A percentile compares a stretch with the other conserved stretches of the same genome.
phyloP scores from a whole-genome alignment of 306 rosid genomes.

The Herpetospermum pedunculosum region DNA sequence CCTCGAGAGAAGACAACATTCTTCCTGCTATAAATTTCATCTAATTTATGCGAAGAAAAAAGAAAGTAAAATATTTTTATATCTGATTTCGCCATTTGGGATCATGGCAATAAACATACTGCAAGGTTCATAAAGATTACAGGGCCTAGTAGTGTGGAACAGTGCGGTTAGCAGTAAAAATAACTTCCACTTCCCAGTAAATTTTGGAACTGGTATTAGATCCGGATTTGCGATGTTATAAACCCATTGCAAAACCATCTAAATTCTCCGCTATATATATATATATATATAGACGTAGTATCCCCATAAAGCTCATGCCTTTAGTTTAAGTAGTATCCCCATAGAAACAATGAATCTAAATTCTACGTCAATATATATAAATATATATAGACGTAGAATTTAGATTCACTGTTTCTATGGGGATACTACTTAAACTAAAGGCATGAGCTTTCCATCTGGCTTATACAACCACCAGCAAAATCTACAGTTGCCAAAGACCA shows the following conservation, averaged over 20 bases:
- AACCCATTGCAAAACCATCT: background rate
- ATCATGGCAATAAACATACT: background rate
- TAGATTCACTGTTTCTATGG: background rate
- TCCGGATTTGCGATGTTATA: background rate
- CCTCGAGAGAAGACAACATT: background rate
- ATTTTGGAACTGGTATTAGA: slow-evolving; percentile 5
- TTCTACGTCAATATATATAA: too few species aligned
- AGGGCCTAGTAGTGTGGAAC: background rate
- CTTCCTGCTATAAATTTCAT: background rate
- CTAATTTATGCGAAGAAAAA: background rate
- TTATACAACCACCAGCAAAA: slow-evolving; percentile 1
- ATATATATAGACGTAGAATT: background rate
- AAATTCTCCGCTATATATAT: too few species aligned
- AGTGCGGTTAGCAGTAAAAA: slow-evolving; percentile 1
- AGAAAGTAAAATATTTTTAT: background rate
- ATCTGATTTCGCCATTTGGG: background rate
- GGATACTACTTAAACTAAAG: slow-evolving; percentile 4
- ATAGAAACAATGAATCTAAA: too few species aligned
- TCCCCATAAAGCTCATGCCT: too few species aligned
- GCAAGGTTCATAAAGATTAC: background rate
- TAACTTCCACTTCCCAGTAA: slow-evolving; percentile 9
- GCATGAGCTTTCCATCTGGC: background rate
- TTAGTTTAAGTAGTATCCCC: too few species aligned
- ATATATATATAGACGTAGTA: background rate
- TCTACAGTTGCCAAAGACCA: slow-evolving; percentile 26